Evolutionary conservation across 495 filamentous ascomycete species (phyloP), one percentile per base, ranked within the genome.

Genomic region (Aspergillus baeticus): DNA sequence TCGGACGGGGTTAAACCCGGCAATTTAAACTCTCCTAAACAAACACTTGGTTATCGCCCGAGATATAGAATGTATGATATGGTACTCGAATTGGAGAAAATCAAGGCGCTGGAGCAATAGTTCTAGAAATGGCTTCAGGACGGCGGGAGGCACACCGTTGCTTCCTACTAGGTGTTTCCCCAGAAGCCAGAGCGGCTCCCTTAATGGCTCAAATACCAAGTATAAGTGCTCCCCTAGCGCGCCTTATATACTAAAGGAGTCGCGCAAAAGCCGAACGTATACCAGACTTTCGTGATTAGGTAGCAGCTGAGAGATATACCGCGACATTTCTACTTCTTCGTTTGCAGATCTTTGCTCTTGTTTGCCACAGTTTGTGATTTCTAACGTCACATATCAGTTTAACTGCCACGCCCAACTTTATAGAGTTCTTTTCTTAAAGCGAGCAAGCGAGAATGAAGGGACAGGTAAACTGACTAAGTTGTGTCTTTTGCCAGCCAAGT

Each of bases 61-160:
- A 54, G 20, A 49, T 45, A 54, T 50, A n/a, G 26, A 20, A 42
- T 76, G 70, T 49, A 76, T 71, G 34, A 73, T 43, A 48, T 66
- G 66, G 41, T 63, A 70, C 44, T 71, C 66, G 18, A 65, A 64
- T 57, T 74, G 73, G 21, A 74, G 63, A 59, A 68, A 76, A 58
- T 73, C 63, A 18, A 76, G 65, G 42, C 68, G 70, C 29, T 61
- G 42, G 10, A 76, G 63, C 20, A 76, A 29, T 36, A 68, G 49
- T 29, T 55, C 60, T 3, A 73, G 47, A 51, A 66, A 66, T 10
- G 57, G 51, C 48, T 71, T 73, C 35, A 73, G 47, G 8, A 74
- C 60, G 18, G 41, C 38, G 10, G 59, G 51, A 23, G 63, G 58
- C 50, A 60, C 53, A 44, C 61, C 48, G 53, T 66, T 55, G 15